phyloP scores from a whole-genome alignment of 2,329 filamentous ascomycete genomes.

The Lasiodiplodia citricola region DNA sequence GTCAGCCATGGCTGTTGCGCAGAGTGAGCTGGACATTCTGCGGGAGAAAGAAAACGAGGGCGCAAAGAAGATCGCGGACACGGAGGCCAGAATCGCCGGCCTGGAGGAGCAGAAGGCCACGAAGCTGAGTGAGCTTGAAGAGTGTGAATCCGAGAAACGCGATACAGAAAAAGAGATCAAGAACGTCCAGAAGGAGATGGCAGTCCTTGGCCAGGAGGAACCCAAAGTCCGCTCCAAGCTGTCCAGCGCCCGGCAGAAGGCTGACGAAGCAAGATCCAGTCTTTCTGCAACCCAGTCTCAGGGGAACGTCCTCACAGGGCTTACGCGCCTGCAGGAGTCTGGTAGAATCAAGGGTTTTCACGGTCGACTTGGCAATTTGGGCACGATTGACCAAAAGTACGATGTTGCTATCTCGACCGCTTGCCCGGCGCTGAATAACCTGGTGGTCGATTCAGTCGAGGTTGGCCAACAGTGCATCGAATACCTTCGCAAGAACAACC shows the following conservation, averaged over 20 bases:
- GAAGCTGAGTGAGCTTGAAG: constrained; percentile 77
- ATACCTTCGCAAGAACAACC: constrained; percentile 94
- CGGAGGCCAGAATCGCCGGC: constrained; percentile 75
- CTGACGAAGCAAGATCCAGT: constrained; percentile 91
- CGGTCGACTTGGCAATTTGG: constrained; percentile 90
- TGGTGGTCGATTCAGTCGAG: constrained; percentile 95
- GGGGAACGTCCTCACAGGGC: constrained; percentile 85
- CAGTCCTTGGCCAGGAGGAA: constrained; percentile 75
- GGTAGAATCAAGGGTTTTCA: constrained; percentile 97
- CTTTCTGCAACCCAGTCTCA: constrained; percentile 89
- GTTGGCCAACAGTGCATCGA: constrained; percentile 98
- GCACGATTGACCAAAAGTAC: constrained; percentile 90
- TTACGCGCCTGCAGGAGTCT: constrained; percentile 95
- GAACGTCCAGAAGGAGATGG: constrained; percentile 73
- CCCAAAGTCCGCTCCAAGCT: constrained; percentile 82
- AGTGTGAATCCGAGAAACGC: constrained; percentile 74
- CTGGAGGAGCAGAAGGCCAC: constrained; percentile 73
- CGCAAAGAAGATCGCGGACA: constrained; percentile 80
- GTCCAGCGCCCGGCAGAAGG: constrained; percentile 89
- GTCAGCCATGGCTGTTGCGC: constrained; percentile 89
- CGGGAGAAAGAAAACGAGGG: constrained; percentile 88
- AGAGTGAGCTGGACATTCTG: constrained; percentile 92
- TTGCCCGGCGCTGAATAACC: constrained; percentile 88
- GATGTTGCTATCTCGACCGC: constrained; percentile 98
- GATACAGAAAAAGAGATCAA: constrained; percentile 75